Evolutionary conservation across 371 early-diverging fungal genomes (phyloP).

Genomic region (Mortierella sp.): DNA sequence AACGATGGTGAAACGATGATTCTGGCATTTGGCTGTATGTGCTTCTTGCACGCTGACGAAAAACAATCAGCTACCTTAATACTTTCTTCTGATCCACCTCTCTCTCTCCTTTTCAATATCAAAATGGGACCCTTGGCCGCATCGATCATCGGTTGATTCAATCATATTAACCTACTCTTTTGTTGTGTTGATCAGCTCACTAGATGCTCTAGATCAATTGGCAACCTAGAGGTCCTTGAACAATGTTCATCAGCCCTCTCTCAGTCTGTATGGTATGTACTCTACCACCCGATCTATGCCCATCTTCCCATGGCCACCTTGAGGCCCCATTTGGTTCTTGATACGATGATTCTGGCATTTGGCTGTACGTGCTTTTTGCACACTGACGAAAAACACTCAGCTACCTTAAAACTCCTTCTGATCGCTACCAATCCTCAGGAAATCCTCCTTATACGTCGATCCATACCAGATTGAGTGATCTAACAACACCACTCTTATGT

Average conservation of each 20-base stretch:
- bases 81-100: slow-evolving; percentile 27
- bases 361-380: slow-evolving; percentile 46
- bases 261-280: background rate
- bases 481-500: too few species aligned
- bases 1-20: slow-evolving; percentile 37
- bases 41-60: slow-evolving; percentile 53
- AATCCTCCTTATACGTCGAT: background rate
- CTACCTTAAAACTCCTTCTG: slow-evolving; percentile 33
- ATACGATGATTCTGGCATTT: slow-evolving; percentile 51
- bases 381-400: slow-evolving; percentile 47
- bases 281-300: background rate
- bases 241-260: too few species aligned
- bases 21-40: slow-evolving; percentile 57
- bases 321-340: background rate
- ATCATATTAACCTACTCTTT: too few species aligned
- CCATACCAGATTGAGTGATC: too few species aligned
- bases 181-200: too few species aligned
- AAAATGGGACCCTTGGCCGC: too few species aligned
- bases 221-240: too few species aligned
- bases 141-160: too few species aligned
- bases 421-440: background rate
- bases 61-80: slow-evolving; percentile 54
- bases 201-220: too few species aligned
- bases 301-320: background rate
- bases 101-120: background rate